These are phyloP conservation scores for Boletus speciosus DNA, from an alignment of 768 basidiomycete species.

Conservation along the genomic window DNA sequence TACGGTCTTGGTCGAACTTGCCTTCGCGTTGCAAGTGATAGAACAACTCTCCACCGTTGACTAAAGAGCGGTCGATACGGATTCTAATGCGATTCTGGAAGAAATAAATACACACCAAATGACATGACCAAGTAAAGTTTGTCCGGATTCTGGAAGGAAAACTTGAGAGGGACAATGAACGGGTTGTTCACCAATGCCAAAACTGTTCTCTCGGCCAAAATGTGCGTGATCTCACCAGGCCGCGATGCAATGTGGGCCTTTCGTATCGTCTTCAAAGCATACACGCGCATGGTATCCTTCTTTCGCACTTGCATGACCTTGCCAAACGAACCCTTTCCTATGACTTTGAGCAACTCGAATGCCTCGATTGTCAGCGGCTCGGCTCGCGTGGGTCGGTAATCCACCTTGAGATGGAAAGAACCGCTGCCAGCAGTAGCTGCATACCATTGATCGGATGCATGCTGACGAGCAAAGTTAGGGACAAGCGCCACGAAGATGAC, in stretches of 20 bases:
- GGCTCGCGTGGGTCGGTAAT: conserved; percentile 84
- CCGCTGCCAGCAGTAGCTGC: conserved; percentile 78
- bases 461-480: conserved; percentile 37
- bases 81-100: background rate
- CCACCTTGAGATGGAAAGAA: conserved; percentile 93
- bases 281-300: conserved; percentile 96
- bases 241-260: conserved; percentile 97
- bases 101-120: conserved; percentile 56
- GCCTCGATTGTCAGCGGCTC: conserved; percentile 91
- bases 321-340: conserved; percentile 96
- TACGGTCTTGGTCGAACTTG: conserved; percentile 90
- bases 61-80: conserved; percentile 35
- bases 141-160: conserved; percentile 97
- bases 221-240: conserved; percentile 96
- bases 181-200: conserved; percentile 97
- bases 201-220: conserved; percentile 94
- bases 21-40: conserved; percentile 97
- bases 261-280: conserved; percentile 96
- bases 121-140: conserved; percentile 98
- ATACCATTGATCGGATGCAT: conserved; percentile 91
- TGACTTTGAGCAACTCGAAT: conserved; percentile 96
- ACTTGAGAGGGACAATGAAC: conserved; percentile 98
- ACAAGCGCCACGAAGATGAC: background rate
- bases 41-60: conserved; percentile 97
- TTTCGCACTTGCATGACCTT: conserved; percentile 99